Evolutionary conservation across 1,284 basidiomycete species (phyloP).

Genomic region (Ceratobasidium sp.): DNA sequence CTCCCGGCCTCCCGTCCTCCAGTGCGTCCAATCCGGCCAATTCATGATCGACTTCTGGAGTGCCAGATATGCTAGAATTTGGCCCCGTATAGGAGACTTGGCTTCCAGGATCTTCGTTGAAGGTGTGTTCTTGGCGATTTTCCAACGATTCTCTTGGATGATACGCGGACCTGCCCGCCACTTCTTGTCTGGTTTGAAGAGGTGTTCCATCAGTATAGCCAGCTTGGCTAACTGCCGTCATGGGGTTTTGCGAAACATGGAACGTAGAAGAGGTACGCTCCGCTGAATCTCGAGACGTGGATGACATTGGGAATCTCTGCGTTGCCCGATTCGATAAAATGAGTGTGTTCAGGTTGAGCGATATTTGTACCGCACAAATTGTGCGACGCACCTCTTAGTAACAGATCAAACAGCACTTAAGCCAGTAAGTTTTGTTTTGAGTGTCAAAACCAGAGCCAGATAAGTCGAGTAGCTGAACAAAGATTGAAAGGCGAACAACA

Average conservation of each 20-base stretch:
- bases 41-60: conserved; percentile 16
- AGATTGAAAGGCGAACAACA: conserved; percentile 25
- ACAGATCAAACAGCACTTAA: no score
- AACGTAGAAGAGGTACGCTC: background rate
- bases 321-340: conserved; percentile 30
- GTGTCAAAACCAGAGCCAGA: no score
- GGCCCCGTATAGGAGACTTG: background rate
- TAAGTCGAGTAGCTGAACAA: background rate
- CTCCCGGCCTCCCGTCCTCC: conserved; percentile 43
- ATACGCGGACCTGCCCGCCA: background rate
- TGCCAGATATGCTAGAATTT: background rate
- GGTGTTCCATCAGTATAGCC: background rate
- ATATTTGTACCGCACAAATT: background rate
- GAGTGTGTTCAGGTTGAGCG: conserved; percentile 28
- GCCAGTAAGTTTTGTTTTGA: no score
- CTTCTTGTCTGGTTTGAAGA: background rate
- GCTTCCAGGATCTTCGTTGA: background rate
- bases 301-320: background rate
- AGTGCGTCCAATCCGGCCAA: conserved; percentile 35
- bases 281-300: background rate
- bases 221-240: no score
- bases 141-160: background rate
- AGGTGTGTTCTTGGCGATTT: background rate
- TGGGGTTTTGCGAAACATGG: no score
- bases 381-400: background rate